A percentile compares a stretch with the other conserved stretches of the same genome.
Evolutionary conservation across 768 basidiomycete genomes (phyloP).

Genomic region (Gelatoporia subvermispora): DNA sequence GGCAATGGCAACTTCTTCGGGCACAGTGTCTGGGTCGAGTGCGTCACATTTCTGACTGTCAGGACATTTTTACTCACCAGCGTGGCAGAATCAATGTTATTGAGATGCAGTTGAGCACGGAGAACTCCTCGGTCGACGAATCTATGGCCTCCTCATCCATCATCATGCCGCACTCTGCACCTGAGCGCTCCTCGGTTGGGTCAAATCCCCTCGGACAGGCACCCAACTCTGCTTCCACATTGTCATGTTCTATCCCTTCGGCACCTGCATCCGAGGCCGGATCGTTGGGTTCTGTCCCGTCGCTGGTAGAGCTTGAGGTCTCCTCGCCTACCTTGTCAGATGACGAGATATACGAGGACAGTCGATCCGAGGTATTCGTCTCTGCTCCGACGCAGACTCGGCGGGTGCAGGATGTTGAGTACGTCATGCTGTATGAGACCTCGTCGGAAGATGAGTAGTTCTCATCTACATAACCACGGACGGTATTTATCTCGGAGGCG

Average conservation of each 20-base stretch:
- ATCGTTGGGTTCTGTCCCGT: slow-evolving; percentile 45
- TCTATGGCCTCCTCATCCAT: slow-evolving; percentile 67
- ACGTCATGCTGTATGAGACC: slow-evolving; percentile 69
- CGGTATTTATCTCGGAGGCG: not conserved
- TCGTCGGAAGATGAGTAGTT: slow-evolving; percentile 48
- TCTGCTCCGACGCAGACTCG: slow-evolving; percentile 14
- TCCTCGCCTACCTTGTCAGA: slow-evolving; percentile 35
- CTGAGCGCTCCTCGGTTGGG: slow-evolving; percentile 11
- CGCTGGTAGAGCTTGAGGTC: slow-evolving; percentile 51
- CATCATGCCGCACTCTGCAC: slow-evolving; percentile 53
- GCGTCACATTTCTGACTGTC: slow-evolving; percentile 24
- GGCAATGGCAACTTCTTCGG: slow-evolving; percentile 60
- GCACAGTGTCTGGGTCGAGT: slow-evolving; percentile 78
- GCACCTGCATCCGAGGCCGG: slow-evolving; percentile 23
- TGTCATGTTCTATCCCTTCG: slow-evolving; percentile 20
- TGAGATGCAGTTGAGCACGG: slow-evolving; percentile 29
- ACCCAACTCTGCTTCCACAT: slow-evolving; percentile 7
- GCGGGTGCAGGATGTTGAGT: slow-evolving; percentile 41
- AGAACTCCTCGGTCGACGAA: slow-evolving; percentile 33
- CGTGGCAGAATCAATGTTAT: slow-evolving; percentile 58
- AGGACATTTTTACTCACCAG: not conserved
- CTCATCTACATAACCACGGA: not conserved
- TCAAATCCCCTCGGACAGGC: not conserved
- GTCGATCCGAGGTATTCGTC: slow-evolving; percentile 34
- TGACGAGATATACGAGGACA: slow-evolving; percentile 57